These are phyloP conservation scores for Gryganskiella cystojenkinii DNA, from an alignment of 192 early-diverging fungal genomes.

Conservation along the genomic window DNA sequence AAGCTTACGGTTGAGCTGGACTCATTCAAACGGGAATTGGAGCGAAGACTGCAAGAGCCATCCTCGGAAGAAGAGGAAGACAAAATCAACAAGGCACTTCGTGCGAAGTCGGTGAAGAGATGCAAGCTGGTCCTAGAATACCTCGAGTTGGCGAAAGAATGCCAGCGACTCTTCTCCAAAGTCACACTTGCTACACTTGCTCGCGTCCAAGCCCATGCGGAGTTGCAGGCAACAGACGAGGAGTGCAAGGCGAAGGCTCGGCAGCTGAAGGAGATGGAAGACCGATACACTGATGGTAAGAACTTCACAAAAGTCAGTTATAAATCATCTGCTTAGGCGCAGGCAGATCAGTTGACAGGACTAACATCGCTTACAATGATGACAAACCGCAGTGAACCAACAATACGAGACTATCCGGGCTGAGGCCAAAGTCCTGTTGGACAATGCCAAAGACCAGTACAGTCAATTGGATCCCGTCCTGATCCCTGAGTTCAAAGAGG, in stretches of 20 bases:
- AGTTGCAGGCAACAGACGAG: slow-evolving; percentile 23
- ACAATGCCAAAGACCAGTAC: slow-evolving; percentile 65
- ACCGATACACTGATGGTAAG: slow-evolving; percentile 41
- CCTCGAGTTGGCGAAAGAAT: slow-evolving; percentile 21
- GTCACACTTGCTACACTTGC: slow-evolving; percentile 44
- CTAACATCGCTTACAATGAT: background rate
- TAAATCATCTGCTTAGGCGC: too few relatives aligned
- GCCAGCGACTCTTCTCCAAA: slow-evolving; percentile 25
- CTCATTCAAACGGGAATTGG: slow-evolving; percentile 8
- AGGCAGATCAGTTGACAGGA: too few relatives aligned
- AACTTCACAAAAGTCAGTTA: too few relatives aligned
- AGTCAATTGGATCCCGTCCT: slow-evolving; percentile 65
- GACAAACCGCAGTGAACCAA: slow-evolving; percentile 27
- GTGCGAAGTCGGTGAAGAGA: slow-evolving; percentile 9
- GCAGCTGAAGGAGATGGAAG: slow-evolving; percentile 55
- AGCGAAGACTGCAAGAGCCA: slow-evolving; percentile 17
- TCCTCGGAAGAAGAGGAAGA: slow-evolving; percentile 42
- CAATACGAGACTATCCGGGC: slow-evolving; percentile 59
- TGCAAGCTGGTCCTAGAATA: slow-evolving; percentile 30
- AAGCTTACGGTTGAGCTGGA: slow-evolving; percentile 39
- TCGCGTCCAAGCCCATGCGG: slow-evolving; percentile 38
- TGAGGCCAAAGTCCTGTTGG: slow-evolving; percentile 53
- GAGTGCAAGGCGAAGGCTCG: slow-evolving; percentile 48
- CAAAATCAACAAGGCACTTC: slow-evolving; percentile 1
- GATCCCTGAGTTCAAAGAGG: slow-evolving; percentile 61